Percentiles rank a stretch among this genome's conserved stretches.
Evolutionary conservation across 257 asterid species (phyloP).

Genomic region (Solanum peruvianum): DNA sequence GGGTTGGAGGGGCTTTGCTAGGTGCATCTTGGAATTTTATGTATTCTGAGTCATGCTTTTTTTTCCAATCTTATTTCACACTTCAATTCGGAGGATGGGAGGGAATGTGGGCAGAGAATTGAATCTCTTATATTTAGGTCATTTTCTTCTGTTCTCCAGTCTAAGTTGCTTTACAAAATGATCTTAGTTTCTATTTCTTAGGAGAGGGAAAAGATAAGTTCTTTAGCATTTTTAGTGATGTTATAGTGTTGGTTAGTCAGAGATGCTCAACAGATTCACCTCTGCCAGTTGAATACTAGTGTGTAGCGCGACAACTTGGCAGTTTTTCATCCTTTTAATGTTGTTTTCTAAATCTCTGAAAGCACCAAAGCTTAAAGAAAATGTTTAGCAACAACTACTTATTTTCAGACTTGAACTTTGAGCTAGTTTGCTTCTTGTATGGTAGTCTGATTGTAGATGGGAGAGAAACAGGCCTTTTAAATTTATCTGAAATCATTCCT

Average conservation of each 20-base stretch:
- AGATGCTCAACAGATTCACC: neutral
- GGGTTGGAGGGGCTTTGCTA: neutral
- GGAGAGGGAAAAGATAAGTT: neutral
- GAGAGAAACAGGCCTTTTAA: neutral
- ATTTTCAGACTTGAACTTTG: neutral
- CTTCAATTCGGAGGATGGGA: neutral
- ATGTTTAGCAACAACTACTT: neutral
- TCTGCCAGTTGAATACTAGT: neutral
- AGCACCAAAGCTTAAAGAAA: neutral
- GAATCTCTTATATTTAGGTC: neutral
- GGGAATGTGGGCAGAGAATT: neutral
- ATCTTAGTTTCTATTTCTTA: neutral
- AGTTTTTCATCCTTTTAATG: neutral
- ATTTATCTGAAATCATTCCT: neutral
- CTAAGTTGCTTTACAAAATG: neutral
- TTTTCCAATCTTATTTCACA: neutral
- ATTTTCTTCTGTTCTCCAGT: neutral
- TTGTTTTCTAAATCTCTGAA: neutral
- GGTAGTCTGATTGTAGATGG: neutral
- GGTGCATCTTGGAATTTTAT: neutral
- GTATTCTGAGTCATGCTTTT: neutral
- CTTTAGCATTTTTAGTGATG: neutral
- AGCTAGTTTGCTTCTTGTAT: neutral
- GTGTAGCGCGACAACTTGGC: neutral
- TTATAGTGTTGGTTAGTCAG: neutral